These are phyloP conservation scores for Aspergillus quadrilineatus DNA, from an alignment of 2,329 filamentous ascomycete genomes.

Conservation along the genomic window DNA sequence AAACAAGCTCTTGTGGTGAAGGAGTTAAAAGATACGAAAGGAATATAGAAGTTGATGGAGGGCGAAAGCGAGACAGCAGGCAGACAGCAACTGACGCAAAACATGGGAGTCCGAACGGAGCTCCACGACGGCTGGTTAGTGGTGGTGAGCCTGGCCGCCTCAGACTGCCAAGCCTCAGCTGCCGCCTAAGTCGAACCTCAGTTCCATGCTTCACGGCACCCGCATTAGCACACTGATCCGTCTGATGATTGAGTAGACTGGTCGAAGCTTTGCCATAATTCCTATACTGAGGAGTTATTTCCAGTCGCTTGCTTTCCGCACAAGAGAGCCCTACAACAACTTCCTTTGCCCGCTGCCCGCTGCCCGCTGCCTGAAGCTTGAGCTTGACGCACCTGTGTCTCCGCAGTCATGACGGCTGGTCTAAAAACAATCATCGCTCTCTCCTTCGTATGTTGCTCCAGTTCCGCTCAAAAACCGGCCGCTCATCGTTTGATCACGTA, in stretches of 20 bases:
- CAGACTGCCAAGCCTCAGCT: conserved; percentile 18
- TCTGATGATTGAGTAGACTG: not conserved
- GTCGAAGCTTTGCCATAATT: not conserved
- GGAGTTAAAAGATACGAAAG: conserved; percentile 1
- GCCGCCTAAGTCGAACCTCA: conserved; percentile 26
- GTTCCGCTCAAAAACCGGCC: not conserved
- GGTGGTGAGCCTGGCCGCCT: conserved; percentile 17
- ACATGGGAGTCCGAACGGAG: conserved; percentile 6
- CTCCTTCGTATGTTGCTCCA: conserved; percentile 70
- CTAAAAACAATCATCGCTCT: conserved; percentile 99
- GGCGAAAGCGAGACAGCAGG: conserved; percentile 23
- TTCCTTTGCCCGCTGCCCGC: not conserved
- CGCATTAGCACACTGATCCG: conserved; percentile 3
- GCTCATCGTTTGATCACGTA: conserved; percentile 3
- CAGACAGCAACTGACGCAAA: conserved; percentile 37
- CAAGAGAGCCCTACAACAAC: conserved; percentile 4
- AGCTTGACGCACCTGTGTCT: conserved; percentile 25
- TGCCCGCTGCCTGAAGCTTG: conserved; percentile 15
- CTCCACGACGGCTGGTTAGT: conserved; percentile 9
- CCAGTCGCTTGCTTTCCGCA: not conserved
- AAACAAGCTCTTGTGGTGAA: not conserved
- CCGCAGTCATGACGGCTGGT: conserved; percentile 67
- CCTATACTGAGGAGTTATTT: not conserved
- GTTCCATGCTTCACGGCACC: conserved; percentile 13
- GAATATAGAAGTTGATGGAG: conserved; percentile 14